A percentile compares a stretch with the other conserved stretches of the same genome.
Evolutionary conservation across 179 eudicot genomes (phyloP).

Genomic region (Patellifolia procumbens): DNA sequence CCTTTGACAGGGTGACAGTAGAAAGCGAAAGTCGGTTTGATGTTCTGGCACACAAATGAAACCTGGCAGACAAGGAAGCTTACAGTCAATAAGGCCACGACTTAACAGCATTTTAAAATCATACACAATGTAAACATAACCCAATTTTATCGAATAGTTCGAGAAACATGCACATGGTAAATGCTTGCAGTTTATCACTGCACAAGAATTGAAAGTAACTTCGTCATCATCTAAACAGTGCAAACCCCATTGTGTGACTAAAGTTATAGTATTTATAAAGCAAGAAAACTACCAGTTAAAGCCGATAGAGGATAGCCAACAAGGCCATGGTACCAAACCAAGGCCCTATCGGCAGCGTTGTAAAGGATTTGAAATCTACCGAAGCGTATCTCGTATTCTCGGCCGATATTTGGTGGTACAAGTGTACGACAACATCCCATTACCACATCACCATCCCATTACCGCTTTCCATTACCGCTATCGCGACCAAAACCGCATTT

Average conservation of each 20-base stretch:
- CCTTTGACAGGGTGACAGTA: constrained; percentile 81
- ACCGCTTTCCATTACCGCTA: too few species aligned
- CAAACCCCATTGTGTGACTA: background rate
- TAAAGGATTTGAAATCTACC: too few species aligned
- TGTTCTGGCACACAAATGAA: constrained; percentile 83
- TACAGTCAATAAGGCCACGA: background rate
- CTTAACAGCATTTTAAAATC: constrained; percentile 3
- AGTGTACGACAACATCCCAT: too few species aligned
- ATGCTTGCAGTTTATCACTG: background rate
- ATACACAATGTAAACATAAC: background rate
- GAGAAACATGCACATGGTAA: background rate
- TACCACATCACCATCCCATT: too few species aligned
- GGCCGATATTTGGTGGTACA: too few species aligned
- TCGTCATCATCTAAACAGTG: background rate
- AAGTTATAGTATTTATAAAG: background rate
- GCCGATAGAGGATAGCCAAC: background rate
- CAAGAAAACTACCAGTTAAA: background rate
- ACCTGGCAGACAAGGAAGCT: constrained; percentile 46
- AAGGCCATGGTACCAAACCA: too few species aligned
- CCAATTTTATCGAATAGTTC: background rate
- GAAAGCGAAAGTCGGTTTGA: constrained; percentile 65
- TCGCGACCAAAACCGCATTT: too few species aligned
- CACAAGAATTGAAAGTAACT: background rate
- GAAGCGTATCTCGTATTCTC: too few species aligned
- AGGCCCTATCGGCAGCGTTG: too few species aligned